A percentile compares a stretch with the other conserved stretches of the same genome.
Conservation (phyloP, 169 alveolate genomes). For the Cryptosporidium baileyi region DNA sequence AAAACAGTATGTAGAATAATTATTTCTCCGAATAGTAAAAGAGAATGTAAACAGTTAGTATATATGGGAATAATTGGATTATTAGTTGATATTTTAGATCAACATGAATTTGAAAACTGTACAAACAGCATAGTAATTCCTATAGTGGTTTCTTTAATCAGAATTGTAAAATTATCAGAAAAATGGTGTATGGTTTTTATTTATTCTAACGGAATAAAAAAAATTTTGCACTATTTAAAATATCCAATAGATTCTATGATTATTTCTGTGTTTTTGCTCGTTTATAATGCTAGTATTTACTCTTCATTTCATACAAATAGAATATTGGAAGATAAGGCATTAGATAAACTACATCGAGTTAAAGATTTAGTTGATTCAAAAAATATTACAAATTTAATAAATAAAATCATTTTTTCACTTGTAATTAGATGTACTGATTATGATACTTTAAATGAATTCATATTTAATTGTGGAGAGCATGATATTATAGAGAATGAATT, state of each 20-base stretch:
- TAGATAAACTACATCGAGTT: conserved; percentile 5
- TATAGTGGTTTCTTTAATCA: conserved; percentile 11
- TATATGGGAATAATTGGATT: conserved; percentile 63
- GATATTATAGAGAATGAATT: neutral
- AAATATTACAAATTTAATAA: neutral
- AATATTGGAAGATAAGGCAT: conserved; percentile 4
- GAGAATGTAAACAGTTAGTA: conserved; percentile 25
- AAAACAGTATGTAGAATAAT: conserved; percentile 14
- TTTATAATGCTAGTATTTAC: conserved; percentile 11
- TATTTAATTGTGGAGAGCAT: conserved; percentile 16
- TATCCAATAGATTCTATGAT: neutral
- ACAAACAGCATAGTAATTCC: conserved; percentile 1
- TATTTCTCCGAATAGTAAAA: conserved; percentile 10
- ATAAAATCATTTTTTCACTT: neutral
- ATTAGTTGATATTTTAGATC: conserved; percentile 33
- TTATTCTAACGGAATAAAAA: conserved; percentile 33
- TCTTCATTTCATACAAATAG: conserved; percentile 59
- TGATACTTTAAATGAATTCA: conserved; percentile 8
- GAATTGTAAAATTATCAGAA: conserved; percentile 9
- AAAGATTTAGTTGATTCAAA: conserved; percentile 11
- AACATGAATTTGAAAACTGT: conserved; percentile 7
- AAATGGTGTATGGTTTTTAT: conserved; percentile 41
- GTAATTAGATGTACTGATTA: conserved; percentile 45
- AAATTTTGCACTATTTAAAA: neutral
- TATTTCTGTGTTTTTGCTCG: neutral